These are phyloP conservation scores for Fusarium graminum DNA, from an alignment of 2,329 filamentous ascomycete species.

Conservation along the genomic window DNA sequence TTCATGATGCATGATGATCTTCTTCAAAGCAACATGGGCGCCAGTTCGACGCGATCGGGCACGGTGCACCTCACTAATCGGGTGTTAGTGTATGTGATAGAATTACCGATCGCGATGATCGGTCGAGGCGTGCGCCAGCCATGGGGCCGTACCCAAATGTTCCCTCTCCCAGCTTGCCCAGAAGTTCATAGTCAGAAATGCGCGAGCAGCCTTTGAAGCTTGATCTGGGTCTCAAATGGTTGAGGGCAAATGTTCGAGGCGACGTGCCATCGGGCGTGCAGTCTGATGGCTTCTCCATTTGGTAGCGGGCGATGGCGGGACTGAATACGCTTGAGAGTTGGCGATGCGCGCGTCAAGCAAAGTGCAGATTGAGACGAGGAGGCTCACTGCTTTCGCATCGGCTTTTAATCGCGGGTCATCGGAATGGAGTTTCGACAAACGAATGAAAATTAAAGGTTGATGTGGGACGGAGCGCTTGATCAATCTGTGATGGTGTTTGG, in stretches of 20 bases:
- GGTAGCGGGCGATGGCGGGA: constrained; percentile 10
- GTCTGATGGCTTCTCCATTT: constrained; percentile 52
- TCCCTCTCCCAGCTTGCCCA: constrained; percentile 90
- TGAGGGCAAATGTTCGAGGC: constrained; percentile 68
- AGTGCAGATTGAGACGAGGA: constrained; percentile 22
- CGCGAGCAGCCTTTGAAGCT: constrained; percentile 88
- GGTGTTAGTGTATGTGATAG: constrained; percentile 24
- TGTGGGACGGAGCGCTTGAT: background rate
- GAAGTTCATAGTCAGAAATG: constrained; percentile 82
- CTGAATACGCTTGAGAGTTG: constrained; percentile 23
- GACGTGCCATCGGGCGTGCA: constrained; percentile 59
- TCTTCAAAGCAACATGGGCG: constrained; percentile 88
- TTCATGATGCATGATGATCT: constrained; percentile 99
- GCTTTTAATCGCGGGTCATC: constrained; percentile 27
- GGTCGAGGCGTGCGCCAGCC: constrained; percentile 27
- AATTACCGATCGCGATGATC: background rate
- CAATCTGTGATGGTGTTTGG: background rate
- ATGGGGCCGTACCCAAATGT: constrained; percentile 81
- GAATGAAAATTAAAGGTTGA: background rate
- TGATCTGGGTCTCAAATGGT: constrained; percentile 65
- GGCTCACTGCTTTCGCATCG: constrained; percentile 38
- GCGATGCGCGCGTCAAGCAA: constrained; percentile 44
- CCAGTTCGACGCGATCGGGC: constrained; percentile 82
- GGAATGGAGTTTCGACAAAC: background rate
- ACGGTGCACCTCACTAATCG: constrained; percentile 84